Base-by-base conservation (phyloP, 441 rosid species). In the Eruca vesicaria region DNA sequence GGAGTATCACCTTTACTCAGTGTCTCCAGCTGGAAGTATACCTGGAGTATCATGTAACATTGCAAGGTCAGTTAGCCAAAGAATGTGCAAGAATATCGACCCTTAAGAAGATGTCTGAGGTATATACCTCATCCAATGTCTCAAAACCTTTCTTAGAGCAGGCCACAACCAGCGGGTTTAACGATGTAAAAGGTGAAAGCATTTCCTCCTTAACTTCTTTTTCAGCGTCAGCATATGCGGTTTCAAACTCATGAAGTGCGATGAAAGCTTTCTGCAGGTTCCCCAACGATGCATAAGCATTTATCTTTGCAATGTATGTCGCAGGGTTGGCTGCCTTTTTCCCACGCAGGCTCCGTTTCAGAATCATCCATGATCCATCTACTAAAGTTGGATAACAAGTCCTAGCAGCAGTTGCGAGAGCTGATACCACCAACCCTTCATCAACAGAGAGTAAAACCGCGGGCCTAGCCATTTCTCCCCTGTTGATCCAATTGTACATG, bases 81-180 rank as follows among this genome's bases (percentile, higher is more conserved):
- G n/a, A n/a, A n/a, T n/a, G n/a, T n/a, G n/a, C n/a, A n/a, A n/a
- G n/a, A n/a, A n/a, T n/a, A n/a, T n/a, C n/a, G n/a, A n/a, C n/a
- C n/a, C n/a, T n/a, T n/a, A 28, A 28, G 31, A 28, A 31, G 64
- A 73, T 62, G 62, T 55, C 52, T 0, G 50, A 55, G 69, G 71
- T n/a, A n/a, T 73, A 84, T 90, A 93, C 97, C 74, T 78, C 80
- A 81, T 96, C 99, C 85, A 96, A 75, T 52, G 97, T 89, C 85
- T 87, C 97, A 74, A 90, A 96, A 32, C 98, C 97, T 68, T 86
- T 91, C 82, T 85, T 87, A 76, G 94, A 81, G 90, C 97, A 93
- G 2, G 97, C 97, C 76, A 87, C 79, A 59, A 83, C 99, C 78
- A 96, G 80, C 1, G 99, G 97, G 70, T 85, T 31, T 67, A 96